Evolutionary conservation across 108 stramenopile species (phyloP).

Genomic region (Parietichytrium sp.): DNA sequence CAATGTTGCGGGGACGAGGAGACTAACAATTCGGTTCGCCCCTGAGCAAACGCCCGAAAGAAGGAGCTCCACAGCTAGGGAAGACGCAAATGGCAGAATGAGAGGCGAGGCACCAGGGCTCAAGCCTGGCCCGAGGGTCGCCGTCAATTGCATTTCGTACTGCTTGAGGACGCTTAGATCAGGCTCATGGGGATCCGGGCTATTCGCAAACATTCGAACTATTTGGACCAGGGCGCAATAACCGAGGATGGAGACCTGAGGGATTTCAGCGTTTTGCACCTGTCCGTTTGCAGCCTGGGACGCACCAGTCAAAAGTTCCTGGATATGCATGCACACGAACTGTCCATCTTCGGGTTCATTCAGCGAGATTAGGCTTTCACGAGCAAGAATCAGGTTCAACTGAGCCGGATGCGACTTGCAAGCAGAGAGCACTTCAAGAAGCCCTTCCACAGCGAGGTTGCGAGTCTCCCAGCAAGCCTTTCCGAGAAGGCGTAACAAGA

Average conservation of each 20-base stretch:
- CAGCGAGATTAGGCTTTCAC: neutral
- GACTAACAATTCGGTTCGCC: neutral
- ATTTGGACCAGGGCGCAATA: conserved; percentile 26
- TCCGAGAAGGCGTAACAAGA: neutral
- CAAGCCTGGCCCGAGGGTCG: neutral
- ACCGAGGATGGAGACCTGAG: conserved; percentile 29
- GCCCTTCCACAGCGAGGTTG: neutral
- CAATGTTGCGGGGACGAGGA: neutral
- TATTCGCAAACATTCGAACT: conserved; percentile 30
- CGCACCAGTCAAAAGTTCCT: neutral
- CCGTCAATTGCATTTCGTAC: conserved; percentile 20
- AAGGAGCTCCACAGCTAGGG: conserved; percentile 20
- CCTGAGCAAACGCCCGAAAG: neutral
- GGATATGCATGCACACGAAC: conserved; percentile 22
- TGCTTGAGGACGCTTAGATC: conserved; percentile 22
- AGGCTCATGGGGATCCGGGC: neutral
- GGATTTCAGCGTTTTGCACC: conserved; percentile 8
- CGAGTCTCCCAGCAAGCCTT: conserved; percentile 26
- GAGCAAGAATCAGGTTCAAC: neutral
- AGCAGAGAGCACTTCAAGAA: neutral
- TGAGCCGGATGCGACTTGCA: neutral
- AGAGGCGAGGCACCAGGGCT: neutral
- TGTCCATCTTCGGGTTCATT: neutral
- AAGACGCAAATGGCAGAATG: neutral
- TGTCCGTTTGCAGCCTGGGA: conserved; percentile 24